A percentile compares a stretch with the other conserved stretches of the same genome.
phyloP scores from a whole-genome alignment of 257 asterid species.

The Solanum arcanum region DNA sequence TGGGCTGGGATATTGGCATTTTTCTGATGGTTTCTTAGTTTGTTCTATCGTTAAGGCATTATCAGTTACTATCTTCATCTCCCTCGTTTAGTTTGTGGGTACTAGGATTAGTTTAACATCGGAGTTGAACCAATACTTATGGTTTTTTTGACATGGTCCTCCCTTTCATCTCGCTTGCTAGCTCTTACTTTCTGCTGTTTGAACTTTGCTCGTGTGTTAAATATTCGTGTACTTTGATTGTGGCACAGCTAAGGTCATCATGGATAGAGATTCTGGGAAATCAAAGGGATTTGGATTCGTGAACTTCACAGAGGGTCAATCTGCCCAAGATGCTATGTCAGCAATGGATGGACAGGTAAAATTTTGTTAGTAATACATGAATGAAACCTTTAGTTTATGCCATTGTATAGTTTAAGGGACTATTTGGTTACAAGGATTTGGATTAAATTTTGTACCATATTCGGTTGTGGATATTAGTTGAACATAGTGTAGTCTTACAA shows the following conservation, averaged over 20 bases:
- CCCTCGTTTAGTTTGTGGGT: background rate
- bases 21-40: background rate
- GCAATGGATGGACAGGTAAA: slow-evolving; percentile 89
- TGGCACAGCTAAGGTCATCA: slow-evolving; percentile 55
- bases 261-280: slow-evolving; percentile 65
- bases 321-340: slow-evolving; percentile 55
- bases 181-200: background rate
- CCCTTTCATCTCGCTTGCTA: background rate
- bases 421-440: background rate
- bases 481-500: background rate
- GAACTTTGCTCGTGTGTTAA: background rate
- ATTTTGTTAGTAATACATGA: background rate
- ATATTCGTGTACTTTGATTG: background rate
- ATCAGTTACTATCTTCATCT: background rate
- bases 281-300: slow-evolving; percentile 87
- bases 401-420: background rate
- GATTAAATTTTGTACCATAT: background rate
- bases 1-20: background rate
- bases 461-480: background rate
- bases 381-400: background rate
- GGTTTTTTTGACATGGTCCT: background rate
- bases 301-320: slow-evolving; percentile 30
- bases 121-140: background rate
- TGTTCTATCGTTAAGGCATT: background rate
- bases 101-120: background rate